Evolutionary conservation across 257 asterid species (phyloP).

Genomic region (Misopates orontium): DNA sequence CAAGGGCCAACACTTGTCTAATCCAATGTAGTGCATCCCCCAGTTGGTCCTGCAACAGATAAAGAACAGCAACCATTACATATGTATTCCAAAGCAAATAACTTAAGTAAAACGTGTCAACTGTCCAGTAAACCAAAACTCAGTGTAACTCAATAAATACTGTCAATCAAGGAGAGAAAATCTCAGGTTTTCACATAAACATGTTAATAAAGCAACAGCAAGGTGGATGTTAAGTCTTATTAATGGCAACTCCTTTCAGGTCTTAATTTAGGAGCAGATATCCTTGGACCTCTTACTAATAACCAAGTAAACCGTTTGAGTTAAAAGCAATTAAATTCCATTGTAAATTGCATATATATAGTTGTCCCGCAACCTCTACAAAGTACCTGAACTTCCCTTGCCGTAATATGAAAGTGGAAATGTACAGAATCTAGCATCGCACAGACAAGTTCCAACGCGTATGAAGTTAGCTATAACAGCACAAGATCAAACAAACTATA

Average conservation of each 20-base stretch:
- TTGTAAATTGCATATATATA: neutral
- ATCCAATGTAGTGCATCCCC: conserved; percentile 96
- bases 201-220: conserved; percentile 2
- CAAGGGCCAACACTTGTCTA: conserved; percentile 76
- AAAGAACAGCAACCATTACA: conserved; percentile 21
- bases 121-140: neutral
- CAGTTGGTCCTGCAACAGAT: conserved; percentile 75
- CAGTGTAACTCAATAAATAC: neutral
- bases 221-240: neutral
- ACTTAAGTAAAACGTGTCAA: neutral
- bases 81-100: conserved; percentile 3
- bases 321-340: conserved; percentile 7
- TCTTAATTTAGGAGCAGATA: conserved; percentile 15
- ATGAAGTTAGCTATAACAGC: neutral
- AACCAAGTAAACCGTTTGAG: neutral
- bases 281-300: conserved; percentile 1
- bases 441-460: neutral
- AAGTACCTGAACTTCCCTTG: neutral
- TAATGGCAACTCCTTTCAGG: neutral
- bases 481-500: conserved; percentile 3
- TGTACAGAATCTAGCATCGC: neutral
- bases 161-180: neutral
- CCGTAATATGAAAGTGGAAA: neutral
- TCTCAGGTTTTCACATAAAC: neutral
- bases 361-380: neutral